Base-by-base conservation (phyloP, 306 rosid genomes). In the Styphnolobium japonicum region DNA sequence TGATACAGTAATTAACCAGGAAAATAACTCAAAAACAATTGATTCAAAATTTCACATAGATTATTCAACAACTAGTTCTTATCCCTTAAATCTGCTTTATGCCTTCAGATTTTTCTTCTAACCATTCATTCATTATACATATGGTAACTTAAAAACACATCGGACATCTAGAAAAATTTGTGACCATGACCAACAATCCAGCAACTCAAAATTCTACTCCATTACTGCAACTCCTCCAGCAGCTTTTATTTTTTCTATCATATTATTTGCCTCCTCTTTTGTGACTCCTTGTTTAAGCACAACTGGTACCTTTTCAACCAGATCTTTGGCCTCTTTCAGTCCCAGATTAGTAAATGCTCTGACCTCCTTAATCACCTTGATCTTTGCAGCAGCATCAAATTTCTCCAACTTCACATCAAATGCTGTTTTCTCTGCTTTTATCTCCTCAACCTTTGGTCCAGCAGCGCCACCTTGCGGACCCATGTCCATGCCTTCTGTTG, bases 271-370 rank as follows among this genome's bases (percentile, higher is more conserved):
- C 75, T 83, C 89, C 58, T 86, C 89, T 72, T 86, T 86, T n/a
- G 89, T 80, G 71, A 83, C 46, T 7, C 89, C 89, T 83, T 80
- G 87, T 80, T 86, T 86, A 55, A 86, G 81, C 29, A 86, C 71
- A 21, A 46, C 77, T 0, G 89, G 89, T 39, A 27, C 89, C 80
- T 86, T 86, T 80, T 86, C 89, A 43, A 86, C 87, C 25, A 86
- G 89, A 80, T 86, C 89, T 72, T 86, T 86, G 70, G 89, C 89
- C 71, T 86, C 89, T 83, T 86, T 83, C 83, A 86, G 65, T 80
- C 89, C 89, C 45, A 86, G 57, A 77, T 33, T 77, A 40, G 89
- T 86, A 52, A 86, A 86, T 42, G 87, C 51, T 76, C 89, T 83
- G 58, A 86, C 87, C 81, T 86, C 89, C 83, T 86, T 86, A 60